Conservation (phyloP, 2,329 filamentous ascomycete genomes). For the Aspergillus amoenus region DNA sequence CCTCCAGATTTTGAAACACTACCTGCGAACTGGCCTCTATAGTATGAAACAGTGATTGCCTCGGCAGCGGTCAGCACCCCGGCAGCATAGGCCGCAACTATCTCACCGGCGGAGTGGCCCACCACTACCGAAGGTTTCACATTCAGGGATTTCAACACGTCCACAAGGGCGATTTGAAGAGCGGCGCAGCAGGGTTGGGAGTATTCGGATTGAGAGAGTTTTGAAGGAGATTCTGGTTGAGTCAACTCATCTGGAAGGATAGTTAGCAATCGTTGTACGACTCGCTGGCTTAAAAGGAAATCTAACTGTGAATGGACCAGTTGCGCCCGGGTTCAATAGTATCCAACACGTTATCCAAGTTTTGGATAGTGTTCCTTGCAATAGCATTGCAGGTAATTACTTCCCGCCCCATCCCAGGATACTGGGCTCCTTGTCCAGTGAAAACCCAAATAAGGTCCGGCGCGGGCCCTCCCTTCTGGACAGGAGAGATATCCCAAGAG, state of each 20-base stretch:
- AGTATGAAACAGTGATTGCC: not conserved
- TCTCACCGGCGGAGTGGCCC: slow-evolving; percentile 10
- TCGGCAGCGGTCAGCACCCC: not conserved
- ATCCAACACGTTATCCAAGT: not conserved
- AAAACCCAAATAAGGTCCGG: slow-evolving; percentile 16
- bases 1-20: not conserved
- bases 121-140: slow-evolving; percentile 10
- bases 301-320: not conserved
- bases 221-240: not conserved
- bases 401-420: slow-evolving; percentile 25
- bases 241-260: not conserved
- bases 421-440: slow-evolving; percentile 35
- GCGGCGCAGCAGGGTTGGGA: slow-evolving; percentile 19
- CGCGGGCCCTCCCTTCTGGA: slow-evolving; percentile 21
- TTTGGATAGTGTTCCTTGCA: not conserved
- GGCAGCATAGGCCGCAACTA: slow-evolving; percentile 8
- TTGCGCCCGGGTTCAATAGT: not conserved
- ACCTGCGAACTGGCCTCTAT: not conserved
- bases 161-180: slow-evolving; percentile 28
- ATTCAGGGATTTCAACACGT: slow-evolving; percentile 20
- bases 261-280: not conserved
- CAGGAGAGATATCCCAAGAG: not conserved
- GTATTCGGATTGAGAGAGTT: not conserved
- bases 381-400: not conserved
- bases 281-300: not conserved